Base-by-base conservation (phyloP, 768 basidiomycete genomes). In the Trametes punicea region DNA sequence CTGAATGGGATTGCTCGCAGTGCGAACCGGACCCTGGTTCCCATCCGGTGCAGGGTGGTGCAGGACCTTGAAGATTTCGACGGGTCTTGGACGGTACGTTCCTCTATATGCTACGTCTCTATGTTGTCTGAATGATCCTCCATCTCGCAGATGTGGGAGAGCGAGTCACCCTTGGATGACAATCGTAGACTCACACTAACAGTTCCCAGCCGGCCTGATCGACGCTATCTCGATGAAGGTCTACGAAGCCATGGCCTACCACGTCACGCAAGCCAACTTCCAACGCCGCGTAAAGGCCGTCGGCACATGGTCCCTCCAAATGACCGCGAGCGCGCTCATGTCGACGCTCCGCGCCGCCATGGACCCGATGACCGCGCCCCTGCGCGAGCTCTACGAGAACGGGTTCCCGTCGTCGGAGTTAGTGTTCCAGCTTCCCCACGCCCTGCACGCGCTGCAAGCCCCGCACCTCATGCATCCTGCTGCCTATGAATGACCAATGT, bases 71-170 rank as follows among this genome's bases (percentile, higher is more conserved):
- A 71, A 50, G 92, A 97, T 57, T 99, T 98, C 68, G 93, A 98
- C 70, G 97, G 97, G 4, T 82, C 93, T 20, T 98, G 94, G 95
- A 98, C 93, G 51, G 90, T 93, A 69, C 68, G 88, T 79, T n/a
- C n/a, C n/a, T n/a, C n/a, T n/a, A 18, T 46, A 51, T 36, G 51
- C 23, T 52, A 18, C 42, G 15, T n/a, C 7, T 27, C 46, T 59
- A 33, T 45, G 27, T 59, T 54, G 31, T 50, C 57, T 39, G 58
- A 48, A 38, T 56, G 69, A 27, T 65, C n/a, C 56, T 50, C 16
- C 21, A 33, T 34, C 38, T 49, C n/a, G n/a, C n/a, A 93, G 92
- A 87, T 93, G 81, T 95, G 93, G 88, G 92, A 95, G 76, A 91
- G 91, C 93, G 72, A 71, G 88, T n/a, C n/a, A n/a, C n/a, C n/a